A percentile compares a stretch with the other conserved stretches of the same genome.
These are phyloP conservation scores for Botrytis medusae DNA, from an alignment of 2,329 filamentous ascomycete genomes.

Conservation along the genomic window DNA sequence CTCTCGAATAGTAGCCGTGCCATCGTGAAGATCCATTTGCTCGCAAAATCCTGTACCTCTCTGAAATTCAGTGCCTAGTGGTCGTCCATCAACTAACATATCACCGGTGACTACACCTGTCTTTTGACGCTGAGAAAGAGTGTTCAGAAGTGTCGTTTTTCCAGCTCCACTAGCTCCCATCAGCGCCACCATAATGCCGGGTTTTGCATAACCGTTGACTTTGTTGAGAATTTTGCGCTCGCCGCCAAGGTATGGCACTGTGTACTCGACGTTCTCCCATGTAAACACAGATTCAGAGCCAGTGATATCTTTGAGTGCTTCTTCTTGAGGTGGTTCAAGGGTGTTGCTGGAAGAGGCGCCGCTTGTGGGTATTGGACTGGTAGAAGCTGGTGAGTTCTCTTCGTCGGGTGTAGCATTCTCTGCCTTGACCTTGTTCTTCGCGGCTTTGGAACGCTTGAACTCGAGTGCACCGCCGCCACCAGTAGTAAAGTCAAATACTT, in stretches of 20 bases:
- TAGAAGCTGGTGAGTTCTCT: constrained; percentile 43
- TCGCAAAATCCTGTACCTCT: constrained; percentile 70
- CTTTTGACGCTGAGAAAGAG: constrained; percentile 68
- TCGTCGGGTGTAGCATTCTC: constrained; percentile 51
- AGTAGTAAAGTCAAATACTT: constrained; percentile 62
- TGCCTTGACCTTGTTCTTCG: constrained; percentile 54
- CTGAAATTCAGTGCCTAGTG: constrained; percentile 63
- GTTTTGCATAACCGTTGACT: constrained; percentile 76
- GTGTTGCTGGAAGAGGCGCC: constrained; percentile 36
- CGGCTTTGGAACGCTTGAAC: constrained; percentile 67
- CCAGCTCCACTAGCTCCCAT: constrained; percentile 82
- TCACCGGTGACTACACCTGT: constrained; percentile 61
- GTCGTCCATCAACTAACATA: constrained; percentile 68
- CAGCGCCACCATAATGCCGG: constrained; percentile 73
- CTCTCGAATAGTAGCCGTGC: constrained; percentile 65
- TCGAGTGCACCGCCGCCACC: constrained; percentile 66
- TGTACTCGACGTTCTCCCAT: constrained; percentile 70
- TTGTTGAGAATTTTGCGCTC: constrained; percentile 63
- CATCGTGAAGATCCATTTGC: constrained; percentile 71
- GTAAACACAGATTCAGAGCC: constrained; percentile 67
- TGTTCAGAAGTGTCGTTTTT: constrained; percentile 81
- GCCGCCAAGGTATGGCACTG: constrained; percentile 65
- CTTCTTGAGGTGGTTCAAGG: constrained; percentile 38
- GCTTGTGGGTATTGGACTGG: constrained; percentile 21
- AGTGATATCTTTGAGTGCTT: constrained; percentile 49